phyloP scores from a whole-genome alignment of 2,329 filamentous ascomycete species.

The Neonectria coccinea region DNA sequence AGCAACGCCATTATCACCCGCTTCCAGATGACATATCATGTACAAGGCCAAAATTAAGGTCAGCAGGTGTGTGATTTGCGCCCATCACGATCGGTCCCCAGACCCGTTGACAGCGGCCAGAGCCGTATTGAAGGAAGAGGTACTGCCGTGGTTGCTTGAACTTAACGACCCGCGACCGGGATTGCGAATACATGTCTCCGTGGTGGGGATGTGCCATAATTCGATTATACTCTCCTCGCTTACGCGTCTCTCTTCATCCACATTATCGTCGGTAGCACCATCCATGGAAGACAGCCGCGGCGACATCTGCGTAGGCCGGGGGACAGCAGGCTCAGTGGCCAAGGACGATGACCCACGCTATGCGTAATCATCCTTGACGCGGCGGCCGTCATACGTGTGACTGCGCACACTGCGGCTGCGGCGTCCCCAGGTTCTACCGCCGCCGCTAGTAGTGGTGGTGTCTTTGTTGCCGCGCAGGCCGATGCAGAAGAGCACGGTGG shows the following conservation, averaged over 20 bases:
- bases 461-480: slow-evolving; percentile 66
- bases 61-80: background rate
- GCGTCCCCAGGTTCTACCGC: slow-evolving; percentile 49
- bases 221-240: slow-evolving; percentile 4
- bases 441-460: slow-evolving; percentile 39
- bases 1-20: background rate
- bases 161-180: background rate
- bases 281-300: slow-evolving; percentile 1
- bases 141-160: background rate
- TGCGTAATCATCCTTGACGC: slow-evolving; percentile 78
- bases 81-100: slow-evolving; percentile 9
- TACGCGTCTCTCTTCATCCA: background rate
- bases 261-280: slow-evolving; percentile 4
- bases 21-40: slow-evolving; percentile 13
- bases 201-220: background rate
- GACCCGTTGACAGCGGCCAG: background rate
- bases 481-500: slow-evolving; percentile 75
- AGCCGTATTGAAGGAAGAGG: background rate
- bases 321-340: slow-evolving; percentile 4
- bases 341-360: slow-evolving; percentile 49
- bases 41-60: slow-evolving; percentile 21
- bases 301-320: background rate
- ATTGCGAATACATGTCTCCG: background rate
- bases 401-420: slow-evolving; percentile 52
- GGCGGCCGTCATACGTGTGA: slow-evolving; percentile 59